A percentile compares a stretch with the other conserved stretches of the same genome.
Evolutionary conservation across 1,139 yeast species (phyloP).

Genomic region (Kodamaea sp.): DNA sequence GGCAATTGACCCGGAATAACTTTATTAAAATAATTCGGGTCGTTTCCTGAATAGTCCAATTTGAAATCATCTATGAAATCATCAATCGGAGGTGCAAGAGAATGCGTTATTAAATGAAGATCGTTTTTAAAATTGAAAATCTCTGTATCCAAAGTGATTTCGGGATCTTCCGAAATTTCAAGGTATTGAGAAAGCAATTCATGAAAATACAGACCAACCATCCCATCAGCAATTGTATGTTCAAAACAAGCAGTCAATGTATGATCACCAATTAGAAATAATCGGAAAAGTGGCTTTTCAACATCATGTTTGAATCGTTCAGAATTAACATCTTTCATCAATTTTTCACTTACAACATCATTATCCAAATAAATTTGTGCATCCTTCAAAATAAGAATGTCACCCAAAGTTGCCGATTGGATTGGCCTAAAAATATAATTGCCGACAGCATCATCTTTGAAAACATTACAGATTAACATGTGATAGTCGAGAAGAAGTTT

Average conservation of each 20-base stretch:
- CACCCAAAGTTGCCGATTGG: constrained; percentile 16
- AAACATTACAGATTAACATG: constrained; percentile 32
- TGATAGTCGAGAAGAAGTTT: constrained; percentile 34
- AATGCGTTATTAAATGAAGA: constrained; percentile 17
- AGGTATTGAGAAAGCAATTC: constrained; percentile 30
- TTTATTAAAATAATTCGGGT: constrained; percentile 24
- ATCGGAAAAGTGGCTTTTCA: constrained; percentile 30
- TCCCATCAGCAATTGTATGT: constrained; percentile 43
- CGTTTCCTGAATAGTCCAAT: constrained; percentile 24
- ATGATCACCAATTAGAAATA: constrained; percentile 22
- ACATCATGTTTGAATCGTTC: constrained; percentile 22
- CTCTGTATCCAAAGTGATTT: constrained; percentile 10
- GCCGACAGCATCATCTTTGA: constrained; percentile 13
- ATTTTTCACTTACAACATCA: constrained; percentile 25
- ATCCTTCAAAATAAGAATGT: constrained; percentile 10
- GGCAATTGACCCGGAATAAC: constrained; percentile 21
- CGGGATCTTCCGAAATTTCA: too few relatives aligned
- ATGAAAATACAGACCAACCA: constrained; percentile 39
- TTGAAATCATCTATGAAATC: constrained; percentile 22
- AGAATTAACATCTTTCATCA: constrained; percentile 25
- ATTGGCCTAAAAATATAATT: constrained; percentile 23
- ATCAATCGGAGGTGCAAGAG: constrained; percentile 38
- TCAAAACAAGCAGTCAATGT: constrained; percentile 33
- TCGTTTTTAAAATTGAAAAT: constrained; percentile 23
- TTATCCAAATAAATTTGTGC: constrained; percentile 12